A percentile compares a stretch with the other conserved stretches of the same genome.
phyloP scores from a whole-genome alignment of 805 yeast species.

The Candida tallmaniae region DNA sequence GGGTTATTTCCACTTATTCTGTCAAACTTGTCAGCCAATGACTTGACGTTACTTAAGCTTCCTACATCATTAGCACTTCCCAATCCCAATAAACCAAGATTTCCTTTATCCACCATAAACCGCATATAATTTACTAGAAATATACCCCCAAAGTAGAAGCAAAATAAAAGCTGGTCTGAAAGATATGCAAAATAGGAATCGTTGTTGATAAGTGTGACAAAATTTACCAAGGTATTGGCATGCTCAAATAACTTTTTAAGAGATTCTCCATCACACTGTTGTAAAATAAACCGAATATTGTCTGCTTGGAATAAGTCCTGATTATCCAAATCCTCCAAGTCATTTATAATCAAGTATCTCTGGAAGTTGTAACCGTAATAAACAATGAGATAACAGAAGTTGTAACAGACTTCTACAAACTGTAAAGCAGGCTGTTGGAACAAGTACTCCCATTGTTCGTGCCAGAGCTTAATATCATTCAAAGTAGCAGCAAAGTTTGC shows the following conservation, averaged over 20 bases:
- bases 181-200: slow-evolving; percentile 62
- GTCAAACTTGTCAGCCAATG: slow-evolving; percentile 24
- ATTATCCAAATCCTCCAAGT: slow-evolving; percentile 4
- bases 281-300: slow-evolving; percentile 19
- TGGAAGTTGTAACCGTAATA: slow-evolving; percentile 35
- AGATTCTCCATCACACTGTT: slow-evolving; percentile 21
- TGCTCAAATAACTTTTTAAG: slow-evolving; percentile 36
- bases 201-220: slow-evolving; percentile 36
- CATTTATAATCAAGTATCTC: slow-evolving; percentile 10
- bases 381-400: slow-evolving; percentile 54
- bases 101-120: slow-evolving; percentile 7
- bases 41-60: slow-evolving; percentile 13
- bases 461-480: slow-evolving; percentile 56
- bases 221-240: slow-evolving; percentile 38
- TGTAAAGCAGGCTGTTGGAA: slow-evolving; percentile 69
- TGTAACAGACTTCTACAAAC: slow-evolving; percentile 67
- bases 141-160: slow-evolving; percentile 40
- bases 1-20: slow-evolving; percentile 23
- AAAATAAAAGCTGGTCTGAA: slow-evolving; percentile 66
- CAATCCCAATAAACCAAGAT: slow-evolving; percentile 5
- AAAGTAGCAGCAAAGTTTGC: slow-evolving; percentile 31
- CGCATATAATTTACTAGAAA: slow-evolving; percentile 26
- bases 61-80: slow-evolving; percentile 8
- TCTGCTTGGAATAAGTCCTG: slow-evolving; percentile 16
- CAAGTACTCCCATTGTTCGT: slow-evolving; percentile 63